These are phyloP conservation scores for Moricandia moricandioides DNA, from an alignment of 345 rosid species.

Conservation along the genomic window DNA sequence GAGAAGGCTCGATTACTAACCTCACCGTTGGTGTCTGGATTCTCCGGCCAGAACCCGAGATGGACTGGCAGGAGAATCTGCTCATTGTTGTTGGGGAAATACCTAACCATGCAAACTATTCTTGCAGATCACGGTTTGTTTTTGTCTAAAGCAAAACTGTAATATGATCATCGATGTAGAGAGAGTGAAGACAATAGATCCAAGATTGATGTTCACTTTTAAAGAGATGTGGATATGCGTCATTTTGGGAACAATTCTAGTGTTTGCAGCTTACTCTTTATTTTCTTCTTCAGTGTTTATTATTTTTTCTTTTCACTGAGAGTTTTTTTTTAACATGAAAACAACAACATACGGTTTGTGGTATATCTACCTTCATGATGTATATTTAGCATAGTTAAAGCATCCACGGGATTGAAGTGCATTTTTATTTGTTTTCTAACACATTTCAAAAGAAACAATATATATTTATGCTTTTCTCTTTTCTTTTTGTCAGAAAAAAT, in stretches of 20 bases:
- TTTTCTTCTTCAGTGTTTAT: not conserved
- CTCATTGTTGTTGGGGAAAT: constrained; percentile 22
- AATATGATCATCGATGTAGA: not conserved
- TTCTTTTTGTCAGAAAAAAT: not conserved
- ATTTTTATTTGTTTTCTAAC: not conserved
- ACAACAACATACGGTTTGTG: not conserved
- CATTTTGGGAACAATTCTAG: constrained; percentile 18
- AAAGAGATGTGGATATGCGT: constrained; percentile 31
- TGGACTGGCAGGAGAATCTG: constrained; percentile 7
- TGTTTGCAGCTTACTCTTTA: not conserved
- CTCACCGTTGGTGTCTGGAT: not conserved
- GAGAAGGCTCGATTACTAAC: not conserved
- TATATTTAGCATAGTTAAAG: not conserved
- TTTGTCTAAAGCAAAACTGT: not conserved
- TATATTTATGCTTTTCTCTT: not conserved
- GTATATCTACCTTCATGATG: not conserved
- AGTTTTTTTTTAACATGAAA: not conserved
- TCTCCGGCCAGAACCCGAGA: constrained; percentile 28
- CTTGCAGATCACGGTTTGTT: not conserved
- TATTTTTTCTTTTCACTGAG: not conserved
- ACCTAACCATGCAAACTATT: constrained; percentile 35
- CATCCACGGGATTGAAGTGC: not conserved
- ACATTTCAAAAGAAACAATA: not conserved
- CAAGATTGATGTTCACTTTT: constrained; percentile 12
- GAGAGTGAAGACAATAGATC: not conserved